Percentiles rank a stretch among this genome's conserved stretches.
Evolutionary conservation across 2,329 filamentous ascomycete genomes (phyloP).

Genomic region (Teratosphaeria zuluensis): DNA sequence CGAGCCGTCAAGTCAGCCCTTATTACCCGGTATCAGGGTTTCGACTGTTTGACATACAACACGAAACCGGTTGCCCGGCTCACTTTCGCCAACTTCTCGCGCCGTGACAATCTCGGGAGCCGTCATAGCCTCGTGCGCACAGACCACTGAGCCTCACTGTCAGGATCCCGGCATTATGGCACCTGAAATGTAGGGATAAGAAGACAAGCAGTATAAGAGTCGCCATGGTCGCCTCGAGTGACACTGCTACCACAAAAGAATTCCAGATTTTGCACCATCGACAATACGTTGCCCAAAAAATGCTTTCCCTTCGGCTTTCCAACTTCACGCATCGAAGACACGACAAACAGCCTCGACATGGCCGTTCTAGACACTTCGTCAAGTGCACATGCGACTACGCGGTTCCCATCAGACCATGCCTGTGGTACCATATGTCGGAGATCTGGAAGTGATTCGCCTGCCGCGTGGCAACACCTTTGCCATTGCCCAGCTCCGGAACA

Average conservation of each 20-base stretch:
- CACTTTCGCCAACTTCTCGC: background rate
- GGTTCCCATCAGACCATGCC: conserved; percentile 10
- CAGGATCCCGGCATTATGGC: background rate
- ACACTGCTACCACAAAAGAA: no score
- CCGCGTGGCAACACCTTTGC: no score
- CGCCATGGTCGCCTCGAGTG: no score
- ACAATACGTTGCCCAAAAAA: background rate
- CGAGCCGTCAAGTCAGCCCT: background rate
- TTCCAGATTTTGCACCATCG: background rate
- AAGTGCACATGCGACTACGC: conserved; percentile 9
- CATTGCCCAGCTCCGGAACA: no score
- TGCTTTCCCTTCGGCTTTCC: background rate
- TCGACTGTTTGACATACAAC: background rate
- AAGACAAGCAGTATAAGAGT: background rate
- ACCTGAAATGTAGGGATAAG: background rate
- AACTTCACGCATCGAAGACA: background rate
- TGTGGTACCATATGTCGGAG: conserved; percentile 12
- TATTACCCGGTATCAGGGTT: background rate
- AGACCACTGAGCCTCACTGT: background rate
- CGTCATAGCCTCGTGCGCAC: background rate
- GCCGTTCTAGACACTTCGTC: conserved; percentile 5
- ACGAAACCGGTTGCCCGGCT: background rate
- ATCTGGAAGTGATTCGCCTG: background rate
- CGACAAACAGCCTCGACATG: background rate
- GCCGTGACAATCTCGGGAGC: background rate